Evolutionary conservation across 345 rosid genomes (phyloP), one percentile per base, ranked within the genome.

Genomic region (Rhodomyrtus tomentosa): DNA sequence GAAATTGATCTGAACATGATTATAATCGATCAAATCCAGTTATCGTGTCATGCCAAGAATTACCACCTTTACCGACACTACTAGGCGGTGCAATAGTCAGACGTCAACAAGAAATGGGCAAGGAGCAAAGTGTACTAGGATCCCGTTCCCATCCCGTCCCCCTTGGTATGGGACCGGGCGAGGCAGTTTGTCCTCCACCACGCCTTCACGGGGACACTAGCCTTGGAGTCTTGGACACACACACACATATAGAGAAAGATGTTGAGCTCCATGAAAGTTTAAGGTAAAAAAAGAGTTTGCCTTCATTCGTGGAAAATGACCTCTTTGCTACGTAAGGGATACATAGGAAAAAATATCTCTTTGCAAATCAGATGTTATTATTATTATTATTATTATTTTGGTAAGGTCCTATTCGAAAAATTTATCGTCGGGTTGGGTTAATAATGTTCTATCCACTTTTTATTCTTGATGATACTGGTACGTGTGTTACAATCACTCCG

Each of bases 21-120:
- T 10, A 18, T 0, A 16, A 32, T 18, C 42, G 32, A 68, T 32
- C 24, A 18, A 32, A 32, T 4, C 3, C 24, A 0, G 32, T 36
- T 18, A 20, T 18, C 45, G 13, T 36, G 6, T 32, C 21, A 6
- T 2, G 42, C 32, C 24, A 8, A 7, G 3, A 62, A 32, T 62
- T 18, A 7, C 13, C 42, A 32, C 1, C 0, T 32, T 32, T 20
- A 8, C 12, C 45, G 5, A 59, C 38, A 2, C 2, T 29, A 4
- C 11, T 18, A 1, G 22, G 22, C 22, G 11, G 5, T 29, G 11
- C 40, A 29, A 3, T 62, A 7, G 40, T 16, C 5, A 1, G 74
- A 62, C 2, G 22, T 38, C 1, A 29, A 59, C 73, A 59, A 20
- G 73, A 1, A 1, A 59, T 59, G 73, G 73, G 22, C 40, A 15